Percentiles rank a stretch among this genome's conserved stretches.
These are phyloP conservation scores for Cyberlindnera xylosilytica DNA, from an alignment of 805 yeast genomes.

Conservation along the genomic window DNA sequence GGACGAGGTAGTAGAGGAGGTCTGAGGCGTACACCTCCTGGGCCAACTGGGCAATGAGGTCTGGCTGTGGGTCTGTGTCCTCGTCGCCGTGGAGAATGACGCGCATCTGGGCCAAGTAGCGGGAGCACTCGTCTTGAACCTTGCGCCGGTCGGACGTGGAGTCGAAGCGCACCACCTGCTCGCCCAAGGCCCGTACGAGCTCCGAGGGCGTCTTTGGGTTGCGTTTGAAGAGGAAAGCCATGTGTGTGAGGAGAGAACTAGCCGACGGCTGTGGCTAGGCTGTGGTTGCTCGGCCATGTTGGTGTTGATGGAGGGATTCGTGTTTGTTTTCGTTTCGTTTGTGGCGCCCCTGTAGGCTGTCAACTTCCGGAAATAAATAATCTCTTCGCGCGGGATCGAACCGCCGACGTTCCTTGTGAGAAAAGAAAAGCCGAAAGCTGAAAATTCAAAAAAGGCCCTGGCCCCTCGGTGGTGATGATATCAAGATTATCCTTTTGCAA, in stretches of 20 bases:
- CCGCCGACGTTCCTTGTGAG: too few relatives aligned
- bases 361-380: too few relatives aligned
- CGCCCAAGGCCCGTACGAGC: slow-evolving; percentile 70
- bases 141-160: slow-evolving; percentile 35
- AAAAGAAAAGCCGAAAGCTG: too few relatives aligned
- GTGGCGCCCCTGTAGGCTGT: too few relatives aligned
- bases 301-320: too few relatives aligned
- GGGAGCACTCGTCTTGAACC: slow-evolving; percentile 70
- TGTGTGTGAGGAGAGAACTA: neutral
- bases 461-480: too few relatives aligned
- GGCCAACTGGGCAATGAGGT: slow-evolving; percentile 60
- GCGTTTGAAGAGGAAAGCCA: slow-evolving; percentile 79
- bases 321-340: too few relatives aligned
- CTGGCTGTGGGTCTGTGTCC: slow-evolving; percentile 52
- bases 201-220: slow-evolving; percentile 90
- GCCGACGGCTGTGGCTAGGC: neutral
- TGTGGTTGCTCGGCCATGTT: too few relatives aligned
- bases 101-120: slow-evolving; percentile 62
- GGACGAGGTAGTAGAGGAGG: slow-evolving; percentile 57
- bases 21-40: slow-evolving; percentile 77
- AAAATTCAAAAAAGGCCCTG: too few relatives aligned
- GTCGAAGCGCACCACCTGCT: slow-evolving; percentile 59
- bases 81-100: slow-evolving; percentile 69
- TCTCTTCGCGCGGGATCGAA: too few relatives aligned
- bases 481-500: too few relatives aligned